A percentile compares a stretch with the other conserved stretches of the same genome.
Conservation (phyloP, 176 grass and related monocot species). For the Phoenix dactylifera region DNA sequence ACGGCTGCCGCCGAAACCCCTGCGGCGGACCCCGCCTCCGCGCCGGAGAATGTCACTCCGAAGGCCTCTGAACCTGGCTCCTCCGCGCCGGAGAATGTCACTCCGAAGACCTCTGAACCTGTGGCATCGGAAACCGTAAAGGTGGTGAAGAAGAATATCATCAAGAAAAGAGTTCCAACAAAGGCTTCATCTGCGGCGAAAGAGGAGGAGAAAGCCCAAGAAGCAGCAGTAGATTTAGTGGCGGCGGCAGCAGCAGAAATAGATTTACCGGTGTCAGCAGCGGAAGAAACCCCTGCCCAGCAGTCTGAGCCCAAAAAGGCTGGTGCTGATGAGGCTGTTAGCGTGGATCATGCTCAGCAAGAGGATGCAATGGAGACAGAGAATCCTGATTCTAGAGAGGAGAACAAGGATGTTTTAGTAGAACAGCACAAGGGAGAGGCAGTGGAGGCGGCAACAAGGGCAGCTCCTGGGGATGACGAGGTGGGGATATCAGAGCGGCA, state of each 20-base stretch:
- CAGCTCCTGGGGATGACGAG: conserved; percentile 3
- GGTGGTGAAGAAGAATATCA: conserved; percentile 36
- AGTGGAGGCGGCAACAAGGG: neutral
- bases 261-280: too few relatives aligned
- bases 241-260: too few relatives aligned
- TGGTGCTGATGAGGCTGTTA: too few relatives aligned
- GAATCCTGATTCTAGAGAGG: too few relatives aligned
- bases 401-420: neutral
- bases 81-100: too few relatives aligned
- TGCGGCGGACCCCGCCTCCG: neutral
- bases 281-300: too few relatives aligned
- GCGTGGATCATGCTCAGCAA: too few relatives aligned
- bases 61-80: too few relatives aligned
- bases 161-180: conserved; percentile 25
- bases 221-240: neutral
- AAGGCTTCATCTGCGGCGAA: conserved; percentile 14
- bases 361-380: too few relatives aligned
- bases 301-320: too few relatives aligned
- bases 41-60: neutral
- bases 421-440: neutral
- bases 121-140: neutral
- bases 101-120: too few relatives aligned
- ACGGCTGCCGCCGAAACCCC: neutral
- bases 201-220: conserved; percentile 11
- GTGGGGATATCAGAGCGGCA: conserved; percentile 28